Evolutionary conservation across 1,139 yeast genomes (phyloP), one percentile per base, ranked within the genome.

Genomic region (Debaryomyces robertsiae): DNA sequence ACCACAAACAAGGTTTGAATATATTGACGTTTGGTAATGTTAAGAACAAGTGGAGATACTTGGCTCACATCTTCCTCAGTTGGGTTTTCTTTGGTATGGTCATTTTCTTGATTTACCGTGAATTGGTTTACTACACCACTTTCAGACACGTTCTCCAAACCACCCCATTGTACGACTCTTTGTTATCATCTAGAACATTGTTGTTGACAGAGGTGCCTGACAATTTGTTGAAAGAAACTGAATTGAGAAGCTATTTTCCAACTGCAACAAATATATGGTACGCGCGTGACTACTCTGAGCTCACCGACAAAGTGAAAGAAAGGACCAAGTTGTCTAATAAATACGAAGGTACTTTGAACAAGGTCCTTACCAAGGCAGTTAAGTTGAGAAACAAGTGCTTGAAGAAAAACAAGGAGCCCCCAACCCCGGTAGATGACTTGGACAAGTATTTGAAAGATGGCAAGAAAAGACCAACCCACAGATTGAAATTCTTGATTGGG

Each of bases 1-100:
- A 71, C 37, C 65, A 69, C 27, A 47, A 61, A 9, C 81, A 58
- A 10, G 90, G 85, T 39, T 77, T 84, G 41, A 82, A 83, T 52
- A 67, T 77, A 33, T 63, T 85, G 43, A 65, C 86, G 3, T 79
- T 79, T 48, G 73, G 87, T 27, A 84, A 85, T 53, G 84, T 90
- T 41, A 69, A 66, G 10, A 65, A 81, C 49, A 73, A 77, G 43
- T 75, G 77, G 60, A 70, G 87, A 58, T 80, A 72, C 48, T 83
- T 78, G 56, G 91, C 90, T 25, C 93, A 84, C 54, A 85, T 81
- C 2, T 81, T 85, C 49, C 51, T 84, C 42, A 80, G 89, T 9
- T 83, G 90, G 90, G 48, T 79, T 24, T 81, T 70, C 53, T 84
- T 81, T 53, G 85, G 84, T 4, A 48, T 70, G 10, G 71, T 81